These are phyloP conservation scores for Neoboletus brunneissimus DNA, from an alignment of 768 basidiomycete genomes.

Conservation along the genomic window DNA sequence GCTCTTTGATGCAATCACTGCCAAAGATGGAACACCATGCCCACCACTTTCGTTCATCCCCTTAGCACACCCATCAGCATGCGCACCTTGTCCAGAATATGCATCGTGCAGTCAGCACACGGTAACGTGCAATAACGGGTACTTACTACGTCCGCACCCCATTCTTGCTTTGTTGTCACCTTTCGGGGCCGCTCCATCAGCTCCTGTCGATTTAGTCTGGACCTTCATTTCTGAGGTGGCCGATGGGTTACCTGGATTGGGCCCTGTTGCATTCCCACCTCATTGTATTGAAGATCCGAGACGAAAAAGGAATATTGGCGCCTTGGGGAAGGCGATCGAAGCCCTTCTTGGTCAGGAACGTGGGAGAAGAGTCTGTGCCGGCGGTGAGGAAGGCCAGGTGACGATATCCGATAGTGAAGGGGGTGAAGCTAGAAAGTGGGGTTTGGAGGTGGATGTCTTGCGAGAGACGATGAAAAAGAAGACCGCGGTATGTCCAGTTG, in stretches of 20 bases:
- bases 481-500: conserved; percentile 45
- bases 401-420: conserved; percentile 45
- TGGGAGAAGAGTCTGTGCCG: conserved; percentile 62
- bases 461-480: conserved; percentile 56
- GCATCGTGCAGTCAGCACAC: conserved; percentile 55
- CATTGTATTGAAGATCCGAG: conserved; percentile 75
- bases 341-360: conserved; percentile 57
- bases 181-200: conserved; percentile 37
- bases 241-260: conserved; percentile 73
- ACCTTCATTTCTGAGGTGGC: conserved; percentile 44
- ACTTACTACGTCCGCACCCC: conserved; percentile 61
- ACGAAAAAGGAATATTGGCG: conserved; percentile 70
- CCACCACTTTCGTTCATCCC: conserved; percentile 55
- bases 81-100: conserved; percentile 72
- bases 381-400: conserved; percentile 35
- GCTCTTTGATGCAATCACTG: conserved; percentile 25
- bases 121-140: conserved; percentile 67
- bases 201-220: conserved; percentile 43
- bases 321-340: conserved; percentile 71
- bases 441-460: conserved; percentile 57
- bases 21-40: conserved; percentile 42
- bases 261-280: conserved; percentile 75
- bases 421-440: conserved; percentile 77
- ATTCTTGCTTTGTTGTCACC: conserved; percentile 46
- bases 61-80: conserved; percentile 55